These are phyloP conservation scores for Croton setiger DNA, from an alignment of 441 rosid species.

Conservation along the genomic window DNA sequence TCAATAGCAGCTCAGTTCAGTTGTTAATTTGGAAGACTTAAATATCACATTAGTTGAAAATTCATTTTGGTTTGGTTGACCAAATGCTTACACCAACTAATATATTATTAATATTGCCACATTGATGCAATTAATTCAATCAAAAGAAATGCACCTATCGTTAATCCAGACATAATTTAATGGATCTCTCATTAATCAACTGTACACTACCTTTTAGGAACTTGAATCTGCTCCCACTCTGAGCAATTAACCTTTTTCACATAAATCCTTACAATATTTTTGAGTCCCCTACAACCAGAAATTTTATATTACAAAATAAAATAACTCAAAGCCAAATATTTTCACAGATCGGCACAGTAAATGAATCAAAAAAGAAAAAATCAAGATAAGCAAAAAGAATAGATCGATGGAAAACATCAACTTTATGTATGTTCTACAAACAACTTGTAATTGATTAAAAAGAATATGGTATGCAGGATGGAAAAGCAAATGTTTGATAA, in stretches of 20 bases:
- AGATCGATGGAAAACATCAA: not conserved
- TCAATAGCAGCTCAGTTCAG: too few relatives aligned
- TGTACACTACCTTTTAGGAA: slow-evolving; percentile 75
- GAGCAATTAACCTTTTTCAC: slow-evolving; percentile 71
- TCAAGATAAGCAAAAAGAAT: not conserved
- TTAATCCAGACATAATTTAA: not conserved
- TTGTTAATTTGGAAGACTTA: not conserved
- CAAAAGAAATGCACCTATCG: slow-evolving; percentile 4
- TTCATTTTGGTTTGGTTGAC: not conserved
- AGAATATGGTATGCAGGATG: not conserved
- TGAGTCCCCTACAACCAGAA: slow-evolving; percentile 63
- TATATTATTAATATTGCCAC: not conserved
- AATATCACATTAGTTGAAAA: not conserved
- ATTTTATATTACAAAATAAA: slow-evolving; percentile 14
- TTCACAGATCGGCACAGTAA: not conserved
- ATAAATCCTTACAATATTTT: slow-evolving; percentile 71
- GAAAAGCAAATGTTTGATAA: not conserved
- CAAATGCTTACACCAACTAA: not conserved
- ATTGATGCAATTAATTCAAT: not conserved
- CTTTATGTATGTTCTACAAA: not conserved
- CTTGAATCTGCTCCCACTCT: slow-evolving; percentile 82
- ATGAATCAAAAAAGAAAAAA: not conserved
- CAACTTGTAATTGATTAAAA: not conserved
- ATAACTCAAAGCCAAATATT: not conserved
- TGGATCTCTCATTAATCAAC: slow-evolving; percentile 5